These are phyloP conservation scores for Blastobotrys serpentis DNA, from an alignment of 1,139 yeast genomes.

Conservation along the genomic window DNA sequence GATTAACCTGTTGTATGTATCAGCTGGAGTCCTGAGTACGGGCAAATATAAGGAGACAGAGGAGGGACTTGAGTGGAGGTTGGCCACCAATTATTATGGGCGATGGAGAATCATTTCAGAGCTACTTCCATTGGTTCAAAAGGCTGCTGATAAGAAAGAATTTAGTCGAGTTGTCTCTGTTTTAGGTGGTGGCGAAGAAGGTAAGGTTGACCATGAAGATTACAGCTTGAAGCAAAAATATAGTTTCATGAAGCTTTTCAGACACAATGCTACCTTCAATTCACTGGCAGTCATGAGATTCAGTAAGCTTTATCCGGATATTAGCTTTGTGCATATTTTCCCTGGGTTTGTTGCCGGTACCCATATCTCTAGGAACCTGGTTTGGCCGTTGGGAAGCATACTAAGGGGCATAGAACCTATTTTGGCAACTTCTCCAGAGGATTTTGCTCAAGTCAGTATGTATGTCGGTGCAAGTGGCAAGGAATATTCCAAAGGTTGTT, in stretches of 20 bases:
- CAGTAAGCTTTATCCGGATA: slow-evolving; percentile 29
- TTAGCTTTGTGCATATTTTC: slow-evolving; percentile 29
- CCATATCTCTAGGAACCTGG: slow-evolving; percentile 24
- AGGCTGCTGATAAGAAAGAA: slow-evolving; percentile 28
- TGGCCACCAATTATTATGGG: slow-evolving; percentile 32
- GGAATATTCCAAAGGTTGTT: slow-evolving; percentile 14
- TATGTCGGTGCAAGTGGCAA: slow-evolving; percentile 22
- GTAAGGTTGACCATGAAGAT: slow-evolving; percentile 24
- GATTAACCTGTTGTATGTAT: slow-evolving; percentile 29
- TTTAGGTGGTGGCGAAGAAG: slow-evolving; percentile 29
- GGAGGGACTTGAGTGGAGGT: slow-evolving; percentile 32
- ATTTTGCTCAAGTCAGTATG: slow-evolving; percentile 26
- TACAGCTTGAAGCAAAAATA: slow-evolving; percentile 27
- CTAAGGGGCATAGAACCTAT: slow-evolving; percentile 9
- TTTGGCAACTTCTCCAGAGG: slow-evolving; percentile 20
- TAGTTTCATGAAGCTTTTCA: slow-evolving; percentile 14
- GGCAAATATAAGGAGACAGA: slow-evolving; percentile 26
- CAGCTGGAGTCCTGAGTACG: slow-evolving; percentile 26
- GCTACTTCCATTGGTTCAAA: slow-evolving; percentile 28
- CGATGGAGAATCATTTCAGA: slow-evolving; percentile 29
- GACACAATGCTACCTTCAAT: slow-evolving; percentile 25
- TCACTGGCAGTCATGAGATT: slow-evolving; percentile 28
- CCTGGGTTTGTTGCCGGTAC: slow-evolving; percentile 34
- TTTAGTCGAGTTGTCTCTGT: slow-evolving; percentile 33
- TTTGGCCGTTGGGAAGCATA: slow-evolving; percentile 25